These are phyloP conservation scores for Microsporum audouinii DNA, from an alignment of 2,329 filamentous ascomycete species.

Conservation along the genomic window DNA sequence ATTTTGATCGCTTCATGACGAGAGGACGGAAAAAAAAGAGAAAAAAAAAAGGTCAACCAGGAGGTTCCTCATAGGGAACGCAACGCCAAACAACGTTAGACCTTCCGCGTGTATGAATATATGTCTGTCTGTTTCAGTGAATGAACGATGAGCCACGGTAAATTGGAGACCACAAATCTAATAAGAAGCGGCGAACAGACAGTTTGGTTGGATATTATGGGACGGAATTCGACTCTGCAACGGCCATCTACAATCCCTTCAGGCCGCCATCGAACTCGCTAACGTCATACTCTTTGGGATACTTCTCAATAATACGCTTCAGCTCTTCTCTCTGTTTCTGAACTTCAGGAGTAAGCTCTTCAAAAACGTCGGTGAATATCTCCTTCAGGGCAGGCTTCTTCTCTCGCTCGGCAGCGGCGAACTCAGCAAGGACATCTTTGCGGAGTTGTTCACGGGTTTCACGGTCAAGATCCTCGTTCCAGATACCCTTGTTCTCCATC, in stretches of 20 bases:
- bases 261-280: conserved; percentile 63
- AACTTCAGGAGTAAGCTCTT: conserved; percentile 69
- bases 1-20: neutral
- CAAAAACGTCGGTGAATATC: conserved; percentile 79
- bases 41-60: neutral
- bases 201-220: neutral
- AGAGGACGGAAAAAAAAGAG: neutral
- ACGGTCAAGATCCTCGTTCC: conserved; percentile 76
- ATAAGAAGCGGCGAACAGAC: neutral
- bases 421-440: conserved; percentile 71
- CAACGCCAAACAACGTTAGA: neutral
- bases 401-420: conserved; percentile 55
- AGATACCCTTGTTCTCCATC: conserved; percentile 70
- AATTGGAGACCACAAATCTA: neutral
- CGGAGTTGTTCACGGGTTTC: conserved; percentile 53
- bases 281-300: conserved; percentile 86
- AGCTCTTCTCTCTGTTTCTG: conserved; percentile 65
- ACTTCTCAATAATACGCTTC: conserved; percentile 65
- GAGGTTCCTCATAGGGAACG: neutral
- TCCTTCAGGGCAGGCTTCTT: conserved; percentile 44
- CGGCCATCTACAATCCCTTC: conserved; percentile 42
- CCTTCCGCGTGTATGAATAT: neutral
- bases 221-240: neutral
- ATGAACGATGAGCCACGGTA: neutral
- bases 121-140: neutral